Base-by-base conservation (phyloP, 306 rosid genomes). In the Carpinus fangiana region DNA sequence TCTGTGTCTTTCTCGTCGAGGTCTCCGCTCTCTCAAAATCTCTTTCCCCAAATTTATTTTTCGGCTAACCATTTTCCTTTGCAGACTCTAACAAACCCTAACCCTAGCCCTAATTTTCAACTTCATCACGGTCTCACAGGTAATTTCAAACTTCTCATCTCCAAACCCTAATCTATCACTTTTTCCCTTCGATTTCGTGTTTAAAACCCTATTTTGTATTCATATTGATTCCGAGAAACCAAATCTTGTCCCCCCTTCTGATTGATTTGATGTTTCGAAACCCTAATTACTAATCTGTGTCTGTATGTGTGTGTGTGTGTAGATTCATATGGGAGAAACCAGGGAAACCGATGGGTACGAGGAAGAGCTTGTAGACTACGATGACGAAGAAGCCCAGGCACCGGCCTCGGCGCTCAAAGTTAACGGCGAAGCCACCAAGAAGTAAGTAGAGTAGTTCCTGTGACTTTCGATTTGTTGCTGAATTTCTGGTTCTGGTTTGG, bases 331-430 rank as follows among this genome's bases (percentile, higher is more conserved):
- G 98, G 98, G 91, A 79, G 97, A 92, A 82, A 87, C 94, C 12
- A 94, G 86, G 86, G 98, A 88, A 71, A 82, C 82, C 74, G 98
- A 94, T 73, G 88, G 85, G 13, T 94, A 92, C 75, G 98, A 94
- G 80, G 97, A 94, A 81, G 98, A 94, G 95, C 97, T 94, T 83
- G 90, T 94, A 21, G 97, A 94, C 79, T 94, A 94, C 80, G 98
- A 94, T 52, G 98, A 94, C 79, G 98, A 94, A 59, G 98, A 94
- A 21, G 98, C 93, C 76, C 91, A 92, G 80, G 97, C 92, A 16
- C 97, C 87, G n/a, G 97, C 91, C 76, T 88, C 97, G 6, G 96
- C 90, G 7, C 82, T 89, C 28, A 94, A 94, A 88, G 93, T 88
- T 77, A 94, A 94, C 71, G 97, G 98, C 51, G 98, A 94, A 89